These are phyloP conservation scores for Phascolomyces articulosus DNA, from an alignment of 371 early-diverging fungal genomes.

Conservation along the genomic window DNA sequence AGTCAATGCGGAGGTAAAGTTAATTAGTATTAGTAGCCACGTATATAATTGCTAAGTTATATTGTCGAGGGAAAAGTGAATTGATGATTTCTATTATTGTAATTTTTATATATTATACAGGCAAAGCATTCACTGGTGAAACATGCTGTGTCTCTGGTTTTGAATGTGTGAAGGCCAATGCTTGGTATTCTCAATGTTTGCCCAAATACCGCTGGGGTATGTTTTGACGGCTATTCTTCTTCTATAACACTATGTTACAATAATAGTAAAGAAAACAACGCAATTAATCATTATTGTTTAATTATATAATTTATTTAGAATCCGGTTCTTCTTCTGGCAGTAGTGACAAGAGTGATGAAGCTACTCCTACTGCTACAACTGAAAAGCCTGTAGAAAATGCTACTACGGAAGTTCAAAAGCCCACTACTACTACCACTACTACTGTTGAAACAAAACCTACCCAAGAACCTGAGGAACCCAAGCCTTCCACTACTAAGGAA, in stretches of 20 bases:
- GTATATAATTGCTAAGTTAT: too few species aligned
- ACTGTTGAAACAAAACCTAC: too few species aligned
- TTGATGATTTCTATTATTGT: too few species aligned
- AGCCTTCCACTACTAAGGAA: slow-evolving; percentile 2
- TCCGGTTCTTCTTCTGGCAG: not conserved
- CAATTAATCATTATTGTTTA: too few species aligned
- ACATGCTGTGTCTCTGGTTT: slow-evolving; percentile 41
- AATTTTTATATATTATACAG: slow-evolving; percentile 15
- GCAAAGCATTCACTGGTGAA: slow-evolving; percentile 31
- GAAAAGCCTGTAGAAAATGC: too few species aligned
- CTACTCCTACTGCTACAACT: too few species aligned
- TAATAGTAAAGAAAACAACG: too few species aligned
- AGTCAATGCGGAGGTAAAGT: slow-evolving; percentile 38
- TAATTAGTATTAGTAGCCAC: too few species aligned
- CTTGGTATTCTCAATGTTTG: slow-evolving; percentile 40
- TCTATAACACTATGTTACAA: too few species aligned
- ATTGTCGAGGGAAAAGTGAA: too few species aligned
- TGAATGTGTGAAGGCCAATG: slow-evolving; percentile 28
- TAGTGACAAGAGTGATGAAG: too few species aligned
- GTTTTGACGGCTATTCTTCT: not conserved
- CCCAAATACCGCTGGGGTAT: slow-evolving; percentile 16
- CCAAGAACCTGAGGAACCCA: not conserved
- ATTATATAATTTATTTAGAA: too few species aligned
- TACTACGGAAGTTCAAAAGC: not conserved
- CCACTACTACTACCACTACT: not conserved